Percentiles rank a stretch among this genome's conserved stretches.
Conservation (phyloP, 768 basidiomycete species). For the Filobasidium wieringae region DNA sequence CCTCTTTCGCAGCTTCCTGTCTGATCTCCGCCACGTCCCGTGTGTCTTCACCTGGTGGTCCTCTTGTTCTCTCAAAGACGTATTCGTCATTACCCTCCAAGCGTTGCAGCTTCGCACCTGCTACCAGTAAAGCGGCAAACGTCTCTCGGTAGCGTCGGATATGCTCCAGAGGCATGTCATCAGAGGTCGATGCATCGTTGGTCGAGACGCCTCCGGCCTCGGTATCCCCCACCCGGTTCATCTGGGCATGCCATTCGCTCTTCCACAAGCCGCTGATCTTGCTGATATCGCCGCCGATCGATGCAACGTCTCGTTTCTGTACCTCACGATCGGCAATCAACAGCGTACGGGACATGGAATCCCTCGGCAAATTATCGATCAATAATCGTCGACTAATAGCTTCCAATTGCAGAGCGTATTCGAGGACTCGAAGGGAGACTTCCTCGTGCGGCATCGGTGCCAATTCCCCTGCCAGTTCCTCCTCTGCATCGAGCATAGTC, state of each 20-base stretch:
- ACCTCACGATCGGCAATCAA: slow-evolving; percentile 37
- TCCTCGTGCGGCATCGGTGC: neutral
- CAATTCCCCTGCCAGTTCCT: neutral
- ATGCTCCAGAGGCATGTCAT: neutral
- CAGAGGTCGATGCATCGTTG: neutral
- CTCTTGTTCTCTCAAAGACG: no score
- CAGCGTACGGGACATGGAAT: slow-evolving; percentile 27
- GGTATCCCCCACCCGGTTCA: slow-evolving; percentile 3
- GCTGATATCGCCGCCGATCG: slow-evolving; percentile 22
- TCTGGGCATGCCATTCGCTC: slow-evolving; percentile 17
- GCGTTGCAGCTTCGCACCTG: slow-evolving; percentile 27
- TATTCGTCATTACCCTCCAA: slow-evolving; percentile 34
- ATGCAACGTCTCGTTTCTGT: slow-evolving; percentile 31
- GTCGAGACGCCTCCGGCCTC: neutral
- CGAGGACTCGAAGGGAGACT: slow-evolving; percentile 3
- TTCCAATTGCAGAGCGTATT: slow-evolving; percentile 26
- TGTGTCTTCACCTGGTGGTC: no score
- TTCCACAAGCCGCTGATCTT: slow-evolving; percentile 20
- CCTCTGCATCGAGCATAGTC: neutral
- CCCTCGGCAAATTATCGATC: slow-evolving; percentile 29
- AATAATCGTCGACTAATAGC: slow-evolving; percentile 31
- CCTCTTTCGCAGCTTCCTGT: no score
- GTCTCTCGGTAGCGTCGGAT: slow-evolving; percentile 29
- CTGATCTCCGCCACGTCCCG: no score
- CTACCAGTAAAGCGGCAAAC: slow-evolving; percentile 32